Evolutionary conservation across 176 grass and related monocot genomes (phyloP).

Genomic region (Eleusine indica): DNA sequence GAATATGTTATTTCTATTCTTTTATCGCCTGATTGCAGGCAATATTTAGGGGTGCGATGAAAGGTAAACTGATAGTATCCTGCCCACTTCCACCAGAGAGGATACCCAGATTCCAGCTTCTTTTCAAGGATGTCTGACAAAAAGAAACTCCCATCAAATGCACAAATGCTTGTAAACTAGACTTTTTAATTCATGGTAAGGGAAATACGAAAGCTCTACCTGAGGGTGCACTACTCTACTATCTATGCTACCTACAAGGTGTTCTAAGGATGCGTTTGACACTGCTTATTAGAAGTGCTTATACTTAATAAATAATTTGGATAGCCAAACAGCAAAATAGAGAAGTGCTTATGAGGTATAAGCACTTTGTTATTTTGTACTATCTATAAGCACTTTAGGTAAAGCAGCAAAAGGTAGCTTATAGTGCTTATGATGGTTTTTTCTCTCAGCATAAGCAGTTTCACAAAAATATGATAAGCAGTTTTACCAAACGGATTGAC

Average conservation of each 20-base stretch:
- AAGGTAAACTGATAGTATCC: slow-evolving; percentile 85
- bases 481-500: too few relatives aligned
- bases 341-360: too few relatives aligned
- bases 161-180: not conserved
- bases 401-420: too few relatives aligned
- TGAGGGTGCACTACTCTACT: not conserved
- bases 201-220: not conserved
- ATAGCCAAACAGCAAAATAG: too few relatives aligned
- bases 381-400: too few relatives aligned
- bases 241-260: not conserved
- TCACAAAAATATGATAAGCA: too few relatives aligned
- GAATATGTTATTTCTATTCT: not conserved
- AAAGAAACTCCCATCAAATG: not conserved
- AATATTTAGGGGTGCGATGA: slow-evolving; percentile 93
- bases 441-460: too few relatives aligned
- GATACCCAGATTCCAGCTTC: slow-evolving; percentile 75
- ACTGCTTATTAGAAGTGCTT: too few relatives aligned
- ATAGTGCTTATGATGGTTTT: too few relatives aligned
- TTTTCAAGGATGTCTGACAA: slow-evolving; percentile 85
- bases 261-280: too few relatives aligned
- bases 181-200: not conserved
- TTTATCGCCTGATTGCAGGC: slow-evolving; percentile 43
- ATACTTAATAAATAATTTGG: too few relatives aligned
- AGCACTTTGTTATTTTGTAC: too few relatives aligned
- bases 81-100: slow-evolving; percentile 84